Percentiles rank a stretch among this genome's conserved stretches.
Conservation (phyloP, 2,329 filamentous ascomycete species). For the Bertia moriformis region DNA sequence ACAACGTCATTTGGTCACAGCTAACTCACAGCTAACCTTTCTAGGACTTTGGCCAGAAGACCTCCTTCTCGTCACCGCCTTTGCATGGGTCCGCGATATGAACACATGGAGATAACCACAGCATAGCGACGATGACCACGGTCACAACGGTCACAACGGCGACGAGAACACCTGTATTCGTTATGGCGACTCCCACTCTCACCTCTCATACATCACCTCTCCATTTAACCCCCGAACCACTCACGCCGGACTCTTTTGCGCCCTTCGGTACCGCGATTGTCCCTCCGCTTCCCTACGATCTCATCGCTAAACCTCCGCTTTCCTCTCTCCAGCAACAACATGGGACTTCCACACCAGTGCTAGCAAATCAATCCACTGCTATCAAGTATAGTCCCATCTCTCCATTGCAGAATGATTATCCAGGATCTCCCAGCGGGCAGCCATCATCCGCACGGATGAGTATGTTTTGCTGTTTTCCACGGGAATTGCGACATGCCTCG, state of each 20-base stretch:
- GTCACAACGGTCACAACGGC: too few species aligned
- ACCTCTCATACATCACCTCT: not conserved
- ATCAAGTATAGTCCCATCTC: conserved; percentile 1
- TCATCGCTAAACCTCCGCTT: not conserved
- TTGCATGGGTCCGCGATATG: too few species aligned
- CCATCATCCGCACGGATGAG: not conserved
- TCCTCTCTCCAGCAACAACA: not conserved
- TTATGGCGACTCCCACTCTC: not conserved
- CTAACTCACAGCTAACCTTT: too few species aligned
- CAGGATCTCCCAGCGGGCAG: not conserved
- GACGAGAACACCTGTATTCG: too few species aligned
- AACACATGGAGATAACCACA: too few species aligned
- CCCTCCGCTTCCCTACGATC: not conserved
- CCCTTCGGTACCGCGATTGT: not conserved
- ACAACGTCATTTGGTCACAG: too few species aligned
- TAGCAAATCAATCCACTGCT: not conserved
- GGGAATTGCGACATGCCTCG: not conserved
- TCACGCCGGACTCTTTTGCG: not conserved
- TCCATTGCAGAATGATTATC: not conserved
- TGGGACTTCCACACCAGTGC: not conserved
- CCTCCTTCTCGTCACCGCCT: too few species aligned
- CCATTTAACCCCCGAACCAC: not conserved
- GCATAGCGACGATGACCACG: too few species aligned
- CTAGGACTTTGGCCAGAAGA: too few species aligned
- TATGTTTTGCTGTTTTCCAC: not conserved